phyloP scores from a whole-genome alignment of 768 basidiomycete genomes.

The Boletus coccyginus region DNA sequence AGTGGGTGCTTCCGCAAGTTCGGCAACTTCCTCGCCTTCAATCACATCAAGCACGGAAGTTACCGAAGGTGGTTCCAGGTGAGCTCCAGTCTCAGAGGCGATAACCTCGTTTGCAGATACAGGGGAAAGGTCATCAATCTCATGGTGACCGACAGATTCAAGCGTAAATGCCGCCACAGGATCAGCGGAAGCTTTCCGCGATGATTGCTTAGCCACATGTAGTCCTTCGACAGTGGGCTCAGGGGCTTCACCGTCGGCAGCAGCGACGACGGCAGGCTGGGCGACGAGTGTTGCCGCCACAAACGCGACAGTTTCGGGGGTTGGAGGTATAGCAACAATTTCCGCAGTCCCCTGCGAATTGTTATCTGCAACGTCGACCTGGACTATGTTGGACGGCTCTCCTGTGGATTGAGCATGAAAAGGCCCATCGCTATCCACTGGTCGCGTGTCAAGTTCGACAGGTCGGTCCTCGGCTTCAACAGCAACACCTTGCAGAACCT shows the following conservation, averaged over 20 bases:
- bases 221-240: constrained; percentile 1
- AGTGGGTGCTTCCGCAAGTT: constrained; percentile 10
- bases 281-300: not conserved
- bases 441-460: not conserved
- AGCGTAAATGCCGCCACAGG: constrained; percentile 4
- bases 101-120: not conserved
- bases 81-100: constrained; percentile 14
- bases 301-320: not conserved
- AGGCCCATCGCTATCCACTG: not conserved
- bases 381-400: not conserved
- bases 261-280: not conserved
- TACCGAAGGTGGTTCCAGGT: not conserved
- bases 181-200: constrained; percentile 4
- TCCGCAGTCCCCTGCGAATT: constrained; percentile 2
- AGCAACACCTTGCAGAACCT: not conserved
- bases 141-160: not conserved
- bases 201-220: constrained; percentile 1
- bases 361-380: constrained; percentile 1
- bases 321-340: not conserved
- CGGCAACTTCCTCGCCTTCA: constrained; percentile 9
- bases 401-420: not conserved
- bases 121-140: constrained; percentile 3
- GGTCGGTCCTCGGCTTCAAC: not conserved
- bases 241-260: not conserved
- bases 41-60: not conserved